These are phyloP conservation scores for Gillenia trifoliata DNA, from an alignment of 306 rosid species.

Conservation along the genomic window DNA sequence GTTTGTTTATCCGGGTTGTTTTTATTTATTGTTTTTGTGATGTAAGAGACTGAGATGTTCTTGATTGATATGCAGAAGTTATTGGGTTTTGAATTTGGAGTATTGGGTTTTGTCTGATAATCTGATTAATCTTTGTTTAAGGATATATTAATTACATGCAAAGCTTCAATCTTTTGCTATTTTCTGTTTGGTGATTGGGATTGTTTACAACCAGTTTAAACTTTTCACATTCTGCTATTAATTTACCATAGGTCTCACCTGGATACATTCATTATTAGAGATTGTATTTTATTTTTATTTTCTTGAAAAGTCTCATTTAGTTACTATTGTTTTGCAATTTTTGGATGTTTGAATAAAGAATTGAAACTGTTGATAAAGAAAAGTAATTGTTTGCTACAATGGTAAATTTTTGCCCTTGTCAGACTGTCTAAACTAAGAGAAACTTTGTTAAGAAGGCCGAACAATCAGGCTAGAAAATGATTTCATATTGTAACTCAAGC, in stretches of 20 bases:
- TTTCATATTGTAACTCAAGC: too few species aligned
- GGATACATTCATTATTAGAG: too few species aligned
- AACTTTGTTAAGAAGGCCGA: background rate
- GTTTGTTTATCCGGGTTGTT: slow-evolving; percentile 3
- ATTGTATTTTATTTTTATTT: too few species aligned
- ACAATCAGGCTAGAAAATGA: slow-evolving; percentile 1
- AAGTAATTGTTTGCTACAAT: background rate
- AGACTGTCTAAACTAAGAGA: background rate
- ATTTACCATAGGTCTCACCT: background rate
- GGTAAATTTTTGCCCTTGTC: background rate
- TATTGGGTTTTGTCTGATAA: background rate
- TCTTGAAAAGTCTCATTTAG: background rate
- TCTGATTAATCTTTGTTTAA: background rate
- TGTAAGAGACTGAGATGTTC: background rate
- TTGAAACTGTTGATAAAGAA: background rate
- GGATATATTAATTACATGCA: background rate
- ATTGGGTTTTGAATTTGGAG: background rate
- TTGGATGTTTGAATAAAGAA: background rate
- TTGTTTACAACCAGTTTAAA: background rate
- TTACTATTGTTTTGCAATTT: background rate
- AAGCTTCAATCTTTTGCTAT: background rate
- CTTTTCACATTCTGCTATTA: background rate
- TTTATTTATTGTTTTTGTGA: background rate
- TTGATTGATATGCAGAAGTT: background rate
- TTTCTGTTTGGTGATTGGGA: background rate